These are phyloP conservation scores for Knufia fluminis DNA, from an alignment of 2,329 filamentous ascomycete species.

Conservation along the genomic window DNA sequence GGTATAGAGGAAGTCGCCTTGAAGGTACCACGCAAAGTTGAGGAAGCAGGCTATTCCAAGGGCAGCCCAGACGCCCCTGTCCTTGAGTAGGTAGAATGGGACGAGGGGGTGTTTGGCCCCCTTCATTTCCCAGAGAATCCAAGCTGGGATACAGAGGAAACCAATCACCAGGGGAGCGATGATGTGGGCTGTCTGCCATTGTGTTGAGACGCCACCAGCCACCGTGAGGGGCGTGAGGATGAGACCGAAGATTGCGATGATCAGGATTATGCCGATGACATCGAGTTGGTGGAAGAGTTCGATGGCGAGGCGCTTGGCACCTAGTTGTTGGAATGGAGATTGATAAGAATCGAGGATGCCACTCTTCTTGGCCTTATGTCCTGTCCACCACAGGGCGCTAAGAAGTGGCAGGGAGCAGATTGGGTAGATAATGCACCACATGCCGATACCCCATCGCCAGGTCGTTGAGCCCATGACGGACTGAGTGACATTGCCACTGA, in stretches of 20 bases:
- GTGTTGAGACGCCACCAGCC: slow-evolving; percentile 39
- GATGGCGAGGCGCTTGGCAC: slow-evolving; percentile 28
- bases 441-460: slow-evolving; percentile 57
- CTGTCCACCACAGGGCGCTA: slow-evolving; percentile 42
- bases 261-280: slow-evolving; percentile 43
- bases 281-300: slow-evolving; percentile 52
- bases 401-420: slow-evolving; percentile 48
- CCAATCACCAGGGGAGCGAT: slow-evolving; percentile 46
- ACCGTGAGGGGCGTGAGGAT: slow-evolving; percentile 50
- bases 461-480: slow-evolving; percentile 42
- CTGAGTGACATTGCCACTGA: slow-evolving; percentile 48
- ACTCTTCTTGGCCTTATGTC: slow-evolving; percentile 43
- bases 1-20: slow-evolving; percentile 56
- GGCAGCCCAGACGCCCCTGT: slow-evolving; percentile 56
- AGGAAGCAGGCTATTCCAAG: slow-evolving; percentile 50
- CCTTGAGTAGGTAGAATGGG: slow-evolving; percentile 53
- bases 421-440: slow-evolving; percentile 55
- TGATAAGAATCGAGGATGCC: slow-evolving; percentile 40
- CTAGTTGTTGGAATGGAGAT: slow-evolving; percentile 37
- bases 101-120: slow-evolving; percentile 44
- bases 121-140: slow-evolving; percentile 46
- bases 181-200: slow-evolving; percentile 45
- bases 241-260: slow-evolving; percentile 44
- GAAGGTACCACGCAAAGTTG: slow-evolving; percentile 53
- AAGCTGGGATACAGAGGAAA: slow-evolving; percentile 40